Evolutionary conservation across 1,284 basidiomycete genomes (phyloP), one percentile per base, ranked within the genome.

Genomic region (Trametes versicolor): DNA sequence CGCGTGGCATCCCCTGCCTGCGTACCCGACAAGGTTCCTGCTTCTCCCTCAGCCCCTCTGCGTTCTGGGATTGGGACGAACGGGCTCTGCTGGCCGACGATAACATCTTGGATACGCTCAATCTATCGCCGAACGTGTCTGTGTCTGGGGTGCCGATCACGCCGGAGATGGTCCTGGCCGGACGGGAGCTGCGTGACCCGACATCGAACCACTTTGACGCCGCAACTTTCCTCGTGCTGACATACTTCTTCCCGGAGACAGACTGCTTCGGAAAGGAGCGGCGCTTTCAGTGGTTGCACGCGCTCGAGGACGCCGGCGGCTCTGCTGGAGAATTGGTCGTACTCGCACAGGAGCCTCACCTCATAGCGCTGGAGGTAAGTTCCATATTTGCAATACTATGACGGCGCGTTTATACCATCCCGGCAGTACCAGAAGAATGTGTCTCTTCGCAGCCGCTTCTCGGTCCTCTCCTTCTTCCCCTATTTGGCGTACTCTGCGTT

Each of bases 401-500:
- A 39, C 21, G 19, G 37, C 27, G 60, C n/a, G 15, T 51, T 41
- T 21, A 25, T 21, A 60, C 23, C 59, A 66, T 39, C 43, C 61
- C 51, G 61, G 58, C 71, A 91, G 88, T 87, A 86, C 68, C 80
- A 87, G 68, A 79, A 82, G 36, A 82, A 83, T 61, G 76, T 55
- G 17, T 66, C 72, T 48, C 70, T 68, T 50, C 67, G 60, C 29
- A 69, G 64, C 43, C 71, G 82, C 43, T 83, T 87, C 73, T 86
- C 87, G 2, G 84, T 86, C 37, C 83, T 95, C 19, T 90, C 91
- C 15, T 81, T 86, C 2, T 89, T 95, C 72, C 83, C 97, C 59
- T 92, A 92, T 71, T 72, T 91, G 25, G 91, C 94, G 23, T 99
- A 99, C 79, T 78, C 88, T 32, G 83, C 89, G 41, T 92, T 98